Conservation (phyloP, 495 filamentous ascomycete species). For the Penicillium arizonense region DNA sequence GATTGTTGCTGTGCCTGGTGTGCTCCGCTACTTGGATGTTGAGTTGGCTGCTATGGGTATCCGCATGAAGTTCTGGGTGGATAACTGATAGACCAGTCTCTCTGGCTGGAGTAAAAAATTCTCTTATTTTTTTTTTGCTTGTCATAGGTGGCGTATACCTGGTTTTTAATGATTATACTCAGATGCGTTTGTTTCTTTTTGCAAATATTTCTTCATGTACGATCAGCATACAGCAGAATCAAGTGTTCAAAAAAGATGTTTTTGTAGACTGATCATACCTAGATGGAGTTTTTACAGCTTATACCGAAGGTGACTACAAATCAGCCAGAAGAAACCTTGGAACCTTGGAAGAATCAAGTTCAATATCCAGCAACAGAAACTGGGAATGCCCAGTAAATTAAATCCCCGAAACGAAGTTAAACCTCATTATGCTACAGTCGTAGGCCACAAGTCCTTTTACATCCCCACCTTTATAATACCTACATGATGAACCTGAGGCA, state of each 20-base stretch:
- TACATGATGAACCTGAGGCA: too few species aligned
- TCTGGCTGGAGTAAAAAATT: conserved; percentile 16
- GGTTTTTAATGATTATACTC: conserved; percentile 16
- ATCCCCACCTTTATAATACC: too few species aligned
- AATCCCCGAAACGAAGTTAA: too few species aligned
- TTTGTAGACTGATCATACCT: background rate
- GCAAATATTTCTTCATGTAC: conserved; percentile 18
- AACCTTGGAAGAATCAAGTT: too few species aligned
- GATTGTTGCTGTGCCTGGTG: conserved; percentile 86
- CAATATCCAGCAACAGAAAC: too few species aligned
- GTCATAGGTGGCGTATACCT: conserved; percentile 31
- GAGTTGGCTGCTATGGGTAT: conserved; percentile 94
- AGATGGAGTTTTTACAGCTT: too few species aligned
- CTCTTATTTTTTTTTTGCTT: conserved; percentile 16
- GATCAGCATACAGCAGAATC: conserved; percentile 12
- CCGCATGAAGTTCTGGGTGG: conserved; percentile 83
- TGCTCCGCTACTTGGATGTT: conserved; percentile 89
- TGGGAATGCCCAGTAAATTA: too few species aligned
- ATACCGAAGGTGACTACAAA: too few species aligned
- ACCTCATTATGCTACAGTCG: too few species aligned
- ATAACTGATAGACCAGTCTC: conserved; percentile 28
- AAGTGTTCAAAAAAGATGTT: background rate
- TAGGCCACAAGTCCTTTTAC: too few species aligned
- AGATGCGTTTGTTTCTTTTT: conserved; percentile 14
- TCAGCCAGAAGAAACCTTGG: too few species aligned